Evolutionary conservation across 495 filamentous ascomycete species (phyloP).

Genomic region (Podospora pseudopauciseta): DNA sequence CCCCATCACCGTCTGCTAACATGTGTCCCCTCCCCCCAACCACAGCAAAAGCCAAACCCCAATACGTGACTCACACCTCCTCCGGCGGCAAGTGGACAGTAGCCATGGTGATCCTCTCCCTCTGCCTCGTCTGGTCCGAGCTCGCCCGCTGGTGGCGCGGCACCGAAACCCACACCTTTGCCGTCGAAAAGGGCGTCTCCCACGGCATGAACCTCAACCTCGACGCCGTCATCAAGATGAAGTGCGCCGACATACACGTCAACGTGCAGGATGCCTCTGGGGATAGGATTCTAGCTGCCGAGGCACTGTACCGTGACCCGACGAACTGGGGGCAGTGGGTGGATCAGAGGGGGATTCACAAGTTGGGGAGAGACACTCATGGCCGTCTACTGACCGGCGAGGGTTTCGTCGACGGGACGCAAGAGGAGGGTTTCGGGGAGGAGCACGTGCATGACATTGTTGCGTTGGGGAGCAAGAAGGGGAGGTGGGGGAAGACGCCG

Average conservation of each 20-base stretch:
- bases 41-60: slow-evolving; percentile 90
- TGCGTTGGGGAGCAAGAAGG: slow-evolving; percentile 51
- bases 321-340: slow-evolving; percentile 83
- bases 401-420: slow-evolving; percentile 49
- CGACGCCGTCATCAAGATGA: slow-evolving; percentile 89
- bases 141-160: slow-evolving; percentile 78
- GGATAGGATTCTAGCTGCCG: slow-evolving; percentile 81
- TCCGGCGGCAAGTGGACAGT: slow-evolving; percentile 94
- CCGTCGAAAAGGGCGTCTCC: slow-evolving; percentile 87
- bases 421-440: slow-evolving; percentile 59
- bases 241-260: slow-evolving; percentile 80
- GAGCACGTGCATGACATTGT: slow-evolving; percentile 74
- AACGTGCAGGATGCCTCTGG: slow-evolving; percentile 97
- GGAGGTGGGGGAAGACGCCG: slow-evolving; percentile 70
- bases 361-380: slow-evolving; percentile 51
- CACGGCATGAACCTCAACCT: slow-evolving; percentile 91
- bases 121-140: slow-evolving; percentile 71
- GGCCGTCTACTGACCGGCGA: slow-evolving; percentile 48
- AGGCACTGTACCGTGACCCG: slow-evolving; percentile 66
- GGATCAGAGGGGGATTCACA: slow-evolving; percentile 64
- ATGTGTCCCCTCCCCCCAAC: not conserved
- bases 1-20: not conserved
- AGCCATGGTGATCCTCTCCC: slow-evolving; percentile 66
- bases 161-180: slow-evolving; percentile 80
- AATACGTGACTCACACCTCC: slow-evolving; percentile 75